Evolutionary conservation across 2,329 filamentous ascomycete species (phyloP), one percentile per base, ranked within the genome.

Genomic region (Stemphylium beticola): DNA sequence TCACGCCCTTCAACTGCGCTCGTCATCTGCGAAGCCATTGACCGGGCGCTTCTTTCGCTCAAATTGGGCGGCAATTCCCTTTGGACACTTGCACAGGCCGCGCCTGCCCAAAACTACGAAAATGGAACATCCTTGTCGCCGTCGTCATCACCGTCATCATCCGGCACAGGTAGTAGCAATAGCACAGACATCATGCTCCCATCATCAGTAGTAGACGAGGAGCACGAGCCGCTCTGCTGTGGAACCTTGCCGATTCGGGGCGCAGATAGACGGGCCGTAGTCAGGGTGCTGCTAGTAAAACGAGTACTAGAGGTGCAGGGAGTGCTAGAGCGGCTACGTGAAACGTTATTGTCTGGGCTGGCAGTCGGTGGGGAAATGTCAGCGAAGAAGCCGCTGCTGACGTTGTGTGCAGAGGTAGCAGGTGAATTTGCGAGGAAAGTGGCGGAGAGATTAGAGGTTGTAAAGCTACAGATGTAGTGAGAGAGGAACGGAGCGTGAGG

Each of bases 401-500:
- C 36, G 11, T 10, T 47, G 12, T 53, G 42, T 41, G 49, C 31
- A 33, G 31, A 47, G 22, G 29, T 47, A 12, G 49, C 34, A 18
- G 49, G 49, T 1, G 49, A 53, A 22, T 53, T 47, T 17, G 36
- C 49, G 7, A 47, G 20, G 37, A 53, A 41, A 34, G 42, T 53
- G 15, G 20, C 49, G 12, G 49, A 52, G 15, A 39, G 20, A 15
- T 26, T 33, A 11, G 49, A 53, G 29, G 41, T 14, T 17, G 22
- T 53, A n/a, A 53, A 46, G 22, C 18, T 53, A 15, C 43, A 53
- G 42, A 51, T 51, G 49, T 51, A 50, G 22, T 7, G 8, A 37
- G 45, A 20, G 39, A 20, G 18, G 32, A 7, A n/a, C 34, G 17
- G 40, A 29, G 40, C 17, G 12, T 20, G 32, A 14, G 10, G 6